Evolutionary conservation across 2,329 filamentous ascomycete species (phyloP).

Genomic region (Fusarium mundagurra): DNA sequence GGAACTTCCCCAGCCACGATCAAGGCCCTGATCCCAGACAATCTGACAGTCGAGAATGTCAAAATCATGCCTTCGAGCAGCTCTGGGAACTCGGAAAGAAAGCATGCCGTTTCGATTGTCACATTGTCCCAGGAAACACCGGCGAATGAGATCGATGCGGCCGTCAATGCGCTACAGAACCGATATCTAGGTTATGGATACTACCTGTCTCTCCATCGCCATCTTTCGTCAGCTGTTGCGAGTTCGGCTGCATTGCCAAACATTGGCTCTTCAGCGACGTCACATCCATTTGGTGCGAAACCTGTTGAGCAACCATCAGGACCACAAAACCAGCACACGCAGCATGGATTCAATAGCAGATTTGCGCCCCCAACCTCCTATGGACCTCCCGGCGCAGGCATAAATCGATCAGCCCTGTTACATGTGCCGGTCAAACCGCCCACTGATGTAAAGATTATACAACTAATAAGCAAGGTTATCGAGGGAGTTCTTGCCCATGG

Average conservation of each 20-base stretch:
- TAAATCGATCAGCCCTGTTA: constrained; percentile 59
- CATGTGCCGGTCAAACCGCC: constrained; percentile 81
- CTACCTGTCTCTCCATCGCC: constrained; percentile 81
- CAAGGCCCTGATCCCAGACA: constrained; percentile 67
- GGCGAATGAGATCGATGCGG: constrained; percentile 82
- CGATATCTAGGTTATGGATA: constrained; percentile 87
- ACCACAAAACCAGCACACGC: constrained; percentile 50
- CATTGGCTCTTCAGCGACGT: constrained; percentile 53
- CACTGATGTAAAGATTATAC: constrained; percentile 79
- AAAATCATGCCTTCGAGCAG: constrained; percentile 70
- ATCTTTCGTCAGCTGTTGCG: constrained; percentile 79
- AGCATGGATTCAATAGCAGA: constrained; percentile 62
- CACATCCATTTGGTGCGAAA: constrained; percentile 83
- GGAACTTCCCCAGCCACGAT: constrained; percentile 68
- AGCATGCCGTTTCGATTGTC: constrained; percentile 80
- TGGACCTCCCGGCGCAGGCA: constrained; percentile 51
- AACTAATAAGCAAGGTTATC: constrained; percentile 87
- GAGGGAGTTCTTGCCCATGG: constrained; percentile 83
- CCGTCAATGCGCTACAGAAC: constrained; percentile 82
- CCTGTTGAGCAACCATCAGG: constrained; percentile 59
- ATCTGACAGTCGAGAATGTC: constrained; percentile 75
- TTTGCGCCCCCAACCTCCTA: constrained; percentile 85
- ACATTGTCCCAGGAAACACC: constrained; percentile 83
- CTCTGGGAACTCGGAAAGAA: constrained; percentile 68
- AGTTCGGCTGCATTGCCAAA: constrained; percentile 52